A percentile compares a stretch with the other conserved stretches of the same genome.
Conservation (phyloP, 2,329 filamentous ascomycete species). For the Fusarium marasasianum region DNA sequence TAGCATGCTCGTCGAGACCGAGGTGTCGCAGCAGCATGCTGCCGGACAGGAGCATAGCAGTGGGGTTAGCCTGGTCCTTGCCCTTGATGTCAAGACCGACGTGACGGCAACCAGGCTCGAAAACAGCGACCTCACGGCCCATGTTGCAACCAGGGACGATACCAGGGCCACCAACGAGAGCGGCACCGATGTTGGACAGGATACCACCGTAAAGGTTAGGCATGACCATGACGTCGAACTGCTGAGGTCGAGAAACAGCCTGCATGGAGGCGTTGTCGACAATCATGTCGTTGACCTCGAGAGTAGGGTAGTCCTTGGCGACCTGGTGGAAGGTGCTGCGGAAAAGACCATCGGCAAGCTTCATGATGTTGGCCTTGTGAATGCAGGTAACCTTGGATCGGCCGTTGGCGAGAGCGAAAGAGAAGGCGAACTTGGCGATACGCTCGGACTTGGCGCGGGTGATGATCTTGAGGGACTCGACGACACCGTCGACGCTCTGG, state of each 20-base stretch:
- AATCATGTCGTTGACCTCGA: slow-evolving; percentile 99
- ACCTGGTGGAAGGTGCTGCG: slow-evolving; percentile 95
- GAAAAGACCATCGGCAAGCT: slow-evolving; percentile 98
- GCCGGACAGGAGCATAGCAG: slow-evolving; percentile 91
- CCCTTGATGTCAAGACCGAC: slow-evolving; percentile 99
- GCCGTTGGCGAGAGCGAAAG: slow-evolving; percentile 98
- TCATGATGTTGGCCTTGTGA: slow-evolving; percentile 99
- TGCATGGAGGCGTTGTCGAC: slow-evolving; percentile 99
- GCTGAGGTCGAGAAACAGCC: slow-evolving; percentile 93
- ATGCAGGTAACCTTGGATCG: slow-evolving; percentile 99
- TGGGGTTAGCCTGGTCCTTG: slow-evolving; percentile 99
- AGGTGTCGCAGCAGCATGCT: slow-evolving; percentile 98
- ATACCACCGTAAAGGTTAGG: slow-evolving; percentile 99
- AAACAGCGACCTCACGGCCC: slow-evolving; percentile 97
- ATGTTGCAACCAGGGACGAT: slow-evolving; percentile 99
- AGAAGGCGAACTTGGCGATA: slow-evolving; percentile 98
- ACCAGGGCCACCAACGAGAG: slow-evolving; percentile 94
- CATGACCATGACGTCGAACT: slow-evolving; percentile 99
- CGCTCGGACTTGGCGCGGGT: slow-evolving; percentile 98
- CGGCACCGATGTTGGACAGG: slow-evolving; percentile 97
- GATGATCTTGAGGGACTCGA: slow-evolving; percentile 99
- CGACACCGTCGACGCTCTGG: slow-evolving; percentile 94
- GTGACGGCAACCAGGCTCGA: slow-evolving; percentile 98
- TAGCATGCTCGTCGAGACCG: slow-evolving; percentile 96
- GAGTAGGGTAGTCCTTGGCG: slow-evolving; percentile 92